phyloP scores from a whole-genome alignment of 2,329 filamentous ascomycete species.

The Fusarium marasasianum region DNA sequence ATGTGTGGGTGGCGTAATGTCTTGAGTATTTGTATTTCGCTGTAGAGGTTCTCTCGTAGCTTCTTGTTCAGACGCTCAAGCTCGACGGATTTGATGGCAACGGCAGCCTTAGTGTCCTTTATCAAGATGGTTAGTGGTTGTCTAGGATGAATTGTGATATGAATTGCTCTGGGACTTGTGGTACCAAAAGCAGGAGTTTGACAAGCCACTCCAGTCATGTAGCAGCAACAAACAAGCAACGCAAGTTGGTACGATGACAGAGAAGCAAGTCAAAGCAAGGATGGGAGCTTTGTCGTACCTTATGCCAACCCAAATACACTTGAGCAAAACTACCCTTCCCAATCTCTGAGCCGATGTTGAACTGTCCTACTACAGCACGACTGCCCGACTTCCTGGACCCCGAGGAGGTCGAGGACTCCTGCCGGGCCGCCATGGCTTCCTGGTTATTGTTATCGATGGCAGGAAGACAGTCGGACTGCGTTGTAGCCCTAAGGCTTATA shows the following conservation, averaged over 20 bases:
- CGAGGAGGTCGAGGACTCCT: slow-evolving; percentile 48
- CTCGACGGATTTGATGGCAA: slow-evolving; percentile 97
- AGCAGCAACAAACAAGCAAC: slow-evolving; percentile 16
- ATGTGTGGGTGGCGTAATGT: slow-evolving; percentile 95
- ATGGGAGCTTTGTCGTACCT: slow-evolving; percentile 59
- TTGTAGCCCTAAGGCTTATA: slow-evolving; percentile 51
- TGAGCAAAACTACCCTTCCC: slow-evolving; percentile 98
- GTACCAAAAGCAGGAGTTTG: not conserved
- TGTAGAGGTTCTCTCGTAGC: slow-evolving; percentile 93
- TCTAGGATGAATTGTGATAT: not conserved
- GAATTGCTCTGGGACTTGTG: not conserved
- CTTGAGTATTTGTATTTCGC: slow-evolving; percentile 95
- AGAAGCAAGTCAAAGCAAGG: slow-evolving; percentile 12
- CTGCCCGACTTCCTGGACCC: slow-evolving; percentile 49
- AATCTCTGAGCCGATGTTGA: slow-evolving; percentile 86
- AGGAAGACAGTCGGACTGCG: slow-evolving; percentile 47
- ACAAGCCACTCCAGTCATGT: not conserved
- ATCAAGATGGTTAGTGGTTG: slow-evolving; percentile 16
- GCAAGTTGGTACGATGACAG: slow-evolving; percentile 11
- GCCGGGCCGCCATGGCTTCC: slow-evolving; percentile 53
- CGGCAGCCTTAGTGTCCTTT: slow-evolving; percentile 81
- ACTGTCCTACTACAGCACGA: slow-evolving; percentile 73
- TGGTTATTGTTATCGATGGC: slow-evolving; percentile 45
- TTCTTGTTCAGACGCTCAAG: slow-evolving; percentile 92
- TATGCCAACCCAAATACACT: slow-evolving; percentile 88